Conservation (phyloP, 139 green algal genomes). For the Chlamydomonas incerta region DNA sequence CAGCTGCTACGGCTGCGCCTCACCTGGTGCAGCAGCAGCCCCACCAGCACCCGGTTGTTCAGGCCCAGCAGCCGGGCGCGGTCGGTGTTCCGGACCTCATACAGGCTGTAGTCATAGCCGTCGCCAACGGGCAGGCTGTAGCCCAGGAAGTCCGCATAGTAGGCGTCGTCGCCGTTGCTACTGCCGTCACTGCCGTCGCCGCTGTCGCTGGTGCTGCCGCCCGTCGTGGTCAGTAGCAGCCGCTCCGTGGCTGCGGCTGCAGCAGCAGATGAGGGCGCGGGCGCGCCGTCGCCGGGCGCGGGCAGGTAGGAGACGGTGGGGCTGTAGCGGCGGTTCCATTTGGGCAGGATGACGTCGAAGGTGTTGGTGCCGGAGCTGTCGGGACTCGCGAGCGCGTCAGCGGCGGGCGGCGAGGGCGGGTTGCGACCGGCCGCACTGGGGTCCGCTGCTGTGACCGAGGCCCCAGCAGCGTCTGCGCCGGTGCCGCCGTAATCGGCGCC, state of each 20-base stretch:
- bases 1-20: not conserved
- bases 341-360: not conserved
- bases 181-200: no score
- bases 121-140: not conserved
- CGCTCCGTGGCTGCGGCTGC: not conserved
- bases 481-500: no score
- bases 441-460: no score
- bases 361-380: no score
- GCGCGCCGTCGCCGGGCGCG: no score
- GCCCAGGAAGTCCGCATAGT: not conserved
- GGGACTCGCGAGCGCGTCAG: no score
- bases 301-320: not conserved
- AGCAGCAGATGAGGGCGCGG: not conserved
- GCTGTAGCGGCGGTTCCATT: not conserved
- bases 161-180: not conserved
- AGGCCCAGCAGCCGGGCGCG: not conserved
- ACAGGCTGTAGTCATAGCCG: constrained; percentile 18
- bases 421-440: no score
- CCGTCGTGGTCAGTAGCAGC: not conserved
- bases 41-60: constrained; percentile 16
- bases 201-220: not conserved
- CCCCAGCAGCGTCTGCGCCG: no score
- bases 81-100: not conserved
- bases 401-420: no score
- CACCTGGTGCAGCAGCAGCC: constrained; percentile 27